Evolutionary conservation across 2,329 filamentous ascomycete genomes (phyloP).

Genomic region (Sporothrix pallida): DNA sequence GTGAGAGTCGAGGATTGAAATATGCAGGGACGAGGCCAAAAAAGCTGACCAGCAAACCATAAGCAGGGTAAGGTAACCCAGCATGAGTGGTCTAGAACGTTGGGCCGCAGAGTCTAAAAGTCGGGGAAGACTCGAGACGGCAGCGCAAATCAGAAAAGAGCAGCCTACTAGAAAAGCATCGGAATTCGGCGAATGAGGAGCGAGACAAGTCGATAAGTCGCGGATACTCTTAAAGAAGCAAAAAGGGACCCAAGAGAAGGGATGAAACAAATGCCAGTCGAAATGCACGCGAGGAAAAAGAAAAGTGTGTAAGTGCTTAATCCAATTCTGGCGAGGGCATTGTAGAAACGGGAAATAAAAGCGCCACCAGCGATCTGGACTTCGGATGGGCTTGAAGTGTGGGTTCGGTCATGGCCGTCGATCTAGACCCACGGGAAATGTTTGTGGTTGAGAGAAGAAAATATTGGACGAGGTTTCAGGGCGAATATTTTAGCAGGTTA

Average conservation of each 20-base stretch:
- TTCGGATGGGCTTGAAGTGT: neutral
- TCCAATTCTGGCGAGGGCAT: neutral
- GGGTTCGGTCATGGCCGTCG: slow-evolving; percentile 22
- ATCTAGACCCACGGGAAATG: neutral
- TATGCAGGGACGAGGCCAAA: slow-evolving; percentile 6
- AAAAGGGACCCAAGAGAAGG: neutral
- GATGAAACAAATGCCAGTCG: neutral
- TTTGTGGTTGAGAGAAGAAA: too few relatives aligned
- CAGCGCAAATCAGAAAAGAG: neutral
- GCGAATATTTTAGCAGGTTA: too few relatives aligned
- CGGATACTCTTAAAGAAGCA: neutral
- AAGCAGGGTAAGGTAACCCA: slow-evolving; percentile 24
- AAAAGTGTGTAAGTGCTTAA: neutral
- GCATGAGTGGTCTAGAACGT: slow-evolving; percentile 5
- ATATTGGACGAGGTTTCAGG: too few relatives aligned
- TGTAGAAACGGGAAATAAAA: neutral
- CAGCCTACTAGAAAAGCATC: neutral
- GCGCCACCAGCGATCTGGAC: slow-evolving; percentile 22
- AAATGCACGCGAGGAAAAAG: neutral
- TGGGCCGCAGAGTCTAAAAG: neutral
- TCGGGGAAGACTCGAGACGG: neutral
- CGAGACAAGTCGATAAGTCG: neutral
- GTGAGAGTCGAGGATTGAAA: neutral
- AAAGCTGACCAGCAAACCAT: neutral
- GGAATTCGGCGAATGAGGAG: slow-evolving; percentile 13